phyloP scores from a whole-genome alignment of 768 basidiomycete genomes.

The Rickenella mellea region DNA sequence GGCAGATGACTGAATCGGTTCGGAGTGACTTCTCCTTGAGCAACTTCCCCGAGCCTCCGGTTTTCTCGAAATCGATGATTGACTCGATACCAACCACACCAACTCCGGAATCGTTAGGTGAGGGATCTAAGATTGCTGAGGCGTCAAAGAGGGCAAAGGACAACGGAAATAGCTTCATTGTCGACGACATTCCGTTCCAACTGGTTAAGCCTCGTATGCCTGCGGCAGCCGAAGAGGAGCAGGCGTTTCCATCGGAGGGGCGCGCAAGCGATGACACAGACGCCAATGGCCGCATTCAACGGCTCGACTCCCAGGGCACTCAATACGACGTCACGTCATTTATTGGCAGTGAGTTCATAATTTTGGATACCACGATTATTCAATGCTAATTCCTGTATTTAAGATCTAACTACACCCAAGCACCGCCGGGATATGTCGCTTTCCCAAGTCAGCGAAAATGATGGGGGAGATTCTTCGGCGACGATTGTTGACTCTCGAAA shows the following conservation, averaged over 20 bases:
- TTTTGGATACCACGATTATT: too few relatives aligned
- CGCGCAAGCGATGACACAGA: not conserved
- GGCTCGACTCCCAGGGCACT: conserved; percentile 36
- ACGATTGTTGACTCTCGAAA: too few relatives aligned
- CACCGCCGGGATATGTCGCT: conserved; percentile 6
- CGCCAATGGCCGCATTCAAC: conserved; percentile 9
- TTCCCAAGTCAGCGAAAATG: conserved; percentile 2
- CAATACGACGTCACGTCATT: conserved; percentile 72
- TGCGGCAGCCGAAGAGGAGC: conserved; percentile 14
- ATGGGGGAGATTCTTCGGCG: too few relatives aligned
- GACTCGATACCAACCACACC: not conserved
- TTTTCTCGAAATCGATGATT: not conserved
- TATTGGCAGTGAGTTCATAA: conserved; percentile 45
- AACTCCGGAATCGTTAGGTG: not conserved
- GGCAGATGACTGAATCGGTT: conserved; percentile 19
- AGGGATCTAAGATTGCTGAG: not conserved
- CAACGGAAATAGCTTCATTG: conserved; percentile 4
- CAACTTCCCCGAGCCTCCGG: conserved; percentile 58
- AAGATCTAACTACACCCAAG: conserved; percentile 26
- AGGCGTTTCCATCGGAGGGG: not conserved
- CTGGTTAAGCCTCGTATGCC: conserved; percentile 16
- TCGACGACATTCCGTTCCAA: conserved; percentile 7
- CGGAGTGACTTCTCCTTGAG: conserved; percentile 59
- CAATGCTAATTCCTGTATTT: too few relatives aligned
- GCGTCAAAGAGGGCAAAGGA: not conserved